Evolutionary conservation across 176 grass and related monocot genomes (phyloP).

Genomic region (Zoysia japonica): DNA sequence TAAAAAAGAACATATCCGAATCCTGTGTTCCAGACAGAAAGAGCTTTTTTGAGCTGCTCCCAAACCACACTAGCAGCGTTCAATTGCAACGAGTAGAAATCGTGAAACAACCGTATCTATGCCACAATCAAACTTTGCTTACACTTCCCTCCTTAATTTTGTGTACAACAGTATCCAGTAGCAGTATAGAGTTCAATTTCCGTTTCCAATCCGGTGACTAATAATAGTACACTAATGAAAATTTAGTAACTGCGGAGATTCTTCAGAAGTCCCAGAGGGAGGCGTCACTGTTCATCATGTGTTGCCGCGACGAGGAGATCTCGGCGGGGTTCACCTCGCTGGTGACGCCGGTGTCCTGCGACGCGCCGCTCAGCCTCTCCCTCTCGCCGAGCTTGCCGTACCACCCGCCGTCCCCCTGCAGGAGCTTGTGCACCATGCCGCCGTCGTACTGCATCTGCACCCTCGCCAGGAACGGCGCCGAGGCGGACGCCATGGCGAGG

Average conservation of each 20-base stretch:
- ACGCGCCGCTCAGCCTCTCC: slow-evolving; percentile 44
- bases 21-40: neutral
- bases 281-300: slow-evolving; percentile 36
- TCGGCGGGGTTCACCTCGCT: slow-evolving; percentile 62
- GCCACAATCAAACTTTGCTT: neutral
- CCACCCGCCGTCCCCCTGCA: slow-evolving; percentile 40
- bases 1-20: no score
- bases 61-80: neutral
- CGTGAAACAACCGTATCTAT: neutral
- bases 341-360: slow-evolving; percentile 65
- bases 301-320: slow-evolving; percentile 41
- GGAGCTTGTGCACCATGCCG: slow-evolving; percentile 39
- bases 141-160: neutral
- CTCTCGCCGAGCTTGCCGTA: slow-evolving; percentile 47
- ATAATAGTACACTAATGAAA: neutral
- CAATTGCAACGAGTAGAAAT: neutral
- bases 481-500: neutral
- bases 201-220: neutral
- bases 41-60: neutral
- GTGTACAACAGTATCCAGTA: neutral
- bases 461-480: slow-evolving; percentile 27
- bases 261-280: slow-evolving; percentile 49
- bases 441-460: slow-evolving; percentile 32
- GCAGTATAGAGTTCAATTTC: neutral
- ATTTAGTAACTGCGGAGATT: neutral